phyloP scores from a whole-genome alignment of 2,329 filamentous ascomycete genomes.

The Chalaropsis thielavioides region DNA sequence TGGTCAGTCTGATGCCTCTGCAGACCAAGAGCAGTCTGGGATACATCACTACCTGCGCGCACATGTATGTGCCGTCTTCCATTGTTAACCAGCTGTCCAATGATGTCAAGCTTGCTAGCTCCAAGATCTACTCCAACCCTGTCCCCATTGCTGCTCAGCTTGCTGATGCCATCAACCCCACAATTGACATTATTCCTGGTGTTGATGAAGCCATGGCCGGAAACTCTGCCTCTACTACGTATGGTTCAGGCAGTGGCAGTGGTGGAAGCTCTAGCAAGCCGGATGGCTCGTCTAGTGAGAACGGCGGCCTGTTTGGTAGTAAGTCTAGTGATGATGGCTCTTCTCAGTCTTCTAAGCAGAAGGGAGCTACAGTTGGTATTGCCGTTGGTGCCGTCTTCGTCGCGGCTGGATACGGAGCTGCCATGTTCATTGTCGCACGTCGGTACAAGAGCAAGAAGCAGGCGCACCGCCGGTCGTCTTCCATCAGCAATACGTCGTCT shows the following conservation, averaged over 20 bases:
- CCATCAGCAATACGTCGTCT: conserved; percentile 42
- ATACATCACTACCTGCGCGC: conserved; percentile 65
- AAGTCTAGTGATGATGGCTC: conserved; percentile 30
- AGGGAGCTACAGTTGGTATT: conserved; percentile 52
- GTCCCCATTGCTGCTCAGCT: conserved; percentile 53
- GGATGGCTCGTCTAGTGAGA: conserved; percentile 9
- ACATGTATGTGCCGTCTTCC: conserved; percentile 54
- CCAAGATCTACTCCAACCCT: conserved; percentile 59
- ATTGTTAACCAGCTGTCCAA: conserved; percentile 53
- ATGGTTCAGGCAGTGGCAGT: background rate
- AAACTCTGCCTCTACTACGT: conserved; percentile 26
- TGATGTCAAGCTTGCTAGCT: conserved; percentile 56
- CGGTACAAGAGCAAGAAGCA: conserved; percentile 79
- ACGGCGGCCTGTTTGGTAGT: conserved; percentile 21
- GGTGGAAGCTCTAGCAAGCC: background rate
- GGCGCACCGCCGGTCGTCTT: conserved; percentile 62
- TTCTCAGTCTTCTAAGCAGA: conserved; percentile 42
- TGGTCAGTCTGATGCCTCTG: conserved; percentile 60
- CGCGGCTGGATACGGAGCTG: conserved; percentile 76
- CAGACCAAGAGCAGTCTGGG: conserved; percentile 54
- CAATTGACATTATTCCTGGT: conserved; percentile 51
- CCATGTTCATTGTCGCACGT: conserved; percentile 86
- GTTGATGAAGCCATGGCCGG: conserved; percentile 29
- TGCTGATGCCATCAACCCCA: conserved; percentile 69
- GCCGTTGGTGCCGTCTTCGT: conserved; percentile 63